Evolutionary conservation across 306 rosid species (phyloP).

Genomic region (Pyrus bretschneideri): DNA sequence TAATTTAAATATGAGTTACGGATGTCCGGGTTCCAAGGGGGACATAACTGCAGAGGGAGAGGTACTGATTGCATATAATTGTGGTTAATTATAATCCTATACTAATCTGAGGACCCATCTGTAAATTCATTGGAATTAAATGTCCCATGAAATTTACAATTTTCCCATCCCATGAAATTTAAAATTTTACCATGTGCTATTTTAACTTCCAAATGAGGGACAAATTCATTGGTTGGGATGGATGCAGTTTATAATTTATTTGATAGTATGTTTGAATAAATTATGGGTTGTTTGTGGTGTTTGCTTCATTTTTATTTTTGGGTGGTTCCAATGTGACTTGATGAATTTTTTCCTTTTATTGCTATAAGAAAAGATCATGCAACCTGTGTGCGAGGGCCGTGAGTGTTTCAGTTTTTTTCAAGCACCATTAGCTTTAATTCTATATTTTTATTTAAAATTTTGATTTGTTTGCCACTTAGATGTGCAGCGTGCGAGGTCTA

Average conservation of each 20-base stretch:
- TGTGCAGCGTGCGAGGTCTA: not conserved
- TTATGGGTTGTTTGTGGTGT: not conserved
- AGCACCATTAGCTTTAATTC: not conserved
- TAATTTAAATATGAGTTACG: not conserved
- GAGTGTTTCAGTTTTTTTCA: not conserved
- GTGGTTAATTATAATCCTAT: not conserved
- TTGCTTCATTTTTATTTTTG: not conserved
- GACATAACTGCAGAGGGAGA: slow-evolving; percentile 15
- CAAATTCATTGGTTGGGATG: no score
- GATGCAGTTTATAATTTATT: no score
- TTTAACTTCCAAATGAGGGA: no score
- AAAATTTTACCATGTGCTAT: no score
- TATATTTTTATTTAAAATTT: not conserved
- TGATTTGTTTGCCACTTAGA: not conserved
- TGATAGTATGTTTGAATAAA: not conserved
- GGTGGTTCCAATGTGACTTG: not conserved
- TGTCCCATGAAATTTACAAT: not conserved
- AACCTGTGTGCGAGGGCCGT: not conserved
- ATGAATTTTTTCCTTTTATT: not conserved
- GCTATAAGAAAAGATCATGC: no score
- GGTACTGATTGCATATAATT: slow-evolving; percentile 15
- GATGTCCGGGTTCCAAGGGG: slow-evolving; percentile 40
- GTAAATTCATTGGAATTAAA: not conserved
- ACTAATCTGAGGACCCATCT: not conserved
- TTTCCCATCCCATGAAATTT: no score